Evolutionary conservation across 768 basidiomycete genomes (phyloP), one percentile per base, ranked within the genome.

Genomic region (Cyclocybe cylindracea): DNA sequence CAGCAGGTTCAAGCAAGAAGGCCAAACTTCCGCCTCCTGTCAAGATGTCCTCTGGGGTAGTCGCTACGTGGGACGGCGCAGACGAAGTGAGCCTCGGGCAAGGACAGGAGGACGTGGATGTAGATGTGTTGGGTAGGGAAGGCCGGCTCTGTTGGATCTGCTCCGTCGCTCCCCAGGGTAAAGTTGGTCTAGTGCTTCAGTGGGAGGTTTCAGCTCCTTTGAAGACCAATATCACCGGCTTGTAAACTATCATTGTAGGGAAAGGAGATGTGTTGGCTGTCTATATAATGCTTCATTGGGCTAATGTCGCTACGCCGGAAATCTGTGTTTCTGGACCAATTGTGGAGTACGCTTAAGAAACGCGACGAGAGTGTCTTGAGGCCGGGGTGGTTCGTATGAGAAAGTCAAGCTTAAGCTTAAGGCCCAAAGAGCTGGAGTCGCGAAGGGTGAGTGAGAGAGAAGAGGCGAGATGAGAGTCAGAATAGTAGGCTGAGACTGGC

Each of bases 11-110:
- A 24, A 24, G 46, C 4, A 46, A 24, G 24, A 24, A 54, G 33
- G 10, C 43, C 24, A 55, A 57, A 51, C 31, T 54, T 18, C 58
- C 58, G 38, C 45, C 52, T 10, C 61, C 62, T 0, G 51, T 74
- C 7, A 63, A 60, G 45, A 61, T 72, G 4, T 51, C 56, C 4
- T 48, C 60, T 0, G 68, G 66, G 0, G 66, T 73, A 5, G 35
- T 58, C 4, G 74, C 69, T 11, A 68, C 70, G 51, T 76, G 72
- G 74, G 67, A 71, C 36, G 68, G 68, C 2, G 66, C 64, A 10
- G 71, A 70, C 34, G 68, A 73, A 31, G 52, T 57, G 1, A 24
- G 24, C 24, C 24, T 24, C 24, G 24, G 24, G 24, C 24, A 24
- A 24, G 66, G 58, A 5, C 46, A 48, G 34, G 66, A 46, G 54